Evolutionary conservation across 345 rosid genomes (phyloP).

Genomic region (Hirschfeldia incana): DNA sequence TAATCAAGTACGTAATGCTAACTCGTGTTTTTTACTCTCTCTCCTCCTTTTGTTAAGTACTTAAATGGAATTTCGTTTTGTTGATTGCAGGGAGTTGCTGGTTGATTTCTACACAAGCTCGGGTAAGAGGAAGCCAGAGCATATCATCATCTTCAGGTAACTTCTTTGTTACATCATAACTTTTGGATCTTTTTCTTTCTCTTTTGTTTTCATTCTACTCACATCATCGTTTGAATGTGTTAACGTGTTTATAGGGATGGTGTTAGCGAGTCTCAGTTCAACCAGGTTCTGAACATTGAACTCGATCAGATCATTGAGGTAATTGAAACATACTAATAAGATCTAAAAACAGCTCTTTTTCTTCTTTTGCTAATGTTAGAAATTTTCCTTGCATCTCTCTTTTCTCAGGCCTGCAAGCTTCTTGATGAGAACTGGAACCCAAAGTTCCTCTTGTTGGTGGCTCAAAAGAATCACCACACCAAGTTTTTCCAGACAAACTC

Average conservation of each 20-base stretch:
- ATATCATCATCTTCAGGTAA: conserved; percentile 86
- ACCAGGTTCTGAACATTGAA: conserved; percentile 81
- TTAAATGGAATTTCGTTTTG: not conserved
- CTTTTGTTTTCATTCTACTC: not conserved
- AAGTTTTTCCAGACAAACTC: conserved; percentile 65
- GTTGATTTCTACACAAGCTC: conserved; percentile 81
- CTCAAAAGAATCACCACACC: conserved; percentile 92
- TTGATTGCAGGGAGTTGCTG: conserved; percentile 63
- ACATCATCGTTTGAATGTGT: not conserved
- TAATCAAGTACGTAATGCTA: conserved; percentile 49
- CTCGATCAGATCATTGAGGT: conserved; percentile 85
- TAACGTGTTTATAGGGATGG: conserved; percentile 64
- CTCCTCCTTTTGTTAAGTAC: not conserved
- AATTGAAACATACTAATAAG: conserved; percentile 1
- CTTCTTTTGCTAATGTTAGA: not conserved
- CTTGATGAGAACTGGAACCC: conserved; percentile 66
- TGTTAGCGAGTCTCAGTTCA: conserved; percentile 89
- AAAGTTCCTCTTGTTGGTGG: conserved; percentile 74
- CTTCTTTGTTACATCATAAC: not conserved
- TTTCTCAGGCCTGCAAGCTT: conserved; percentile 68
- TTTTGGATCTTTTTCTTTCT: not conserved
- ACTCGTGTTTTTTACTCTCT: not conserved
- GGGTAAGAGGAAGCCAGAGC: conserved; percentile 81
- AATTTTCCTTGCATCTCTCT: conserved; percentile 5
- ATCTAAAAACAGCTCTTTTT: not conserved